These are phyloP conservation scores for Stachybotrys elegans DNA, from an alignment of 2,329 filamentous ascomycete genomes.

Conservation along the genomic window DNA sequence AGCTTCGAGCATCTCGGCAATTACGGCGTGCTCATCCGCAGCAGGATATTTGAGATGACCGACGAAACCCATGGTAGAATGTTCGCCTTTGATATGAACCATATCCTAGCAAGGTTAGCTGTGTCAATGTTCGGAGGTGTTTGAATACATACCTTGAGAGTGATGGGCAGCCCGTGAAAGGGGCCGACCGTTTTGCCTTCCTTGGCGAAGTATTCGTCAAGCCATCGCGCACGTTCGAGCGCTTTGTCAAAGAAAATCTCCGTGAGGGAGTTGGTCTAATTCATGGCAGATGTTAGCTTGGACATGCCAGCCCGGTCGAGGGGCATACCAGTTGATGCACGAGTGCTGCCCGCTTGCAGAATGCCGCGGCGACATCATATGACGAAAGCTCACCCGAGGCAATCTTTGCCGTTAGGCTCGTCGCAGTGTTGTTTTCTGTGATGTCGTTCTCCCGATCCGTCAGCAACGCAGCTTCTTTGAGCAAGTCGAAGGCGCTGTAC, in stretches of 20 bases:
- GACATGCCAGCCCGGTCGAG: background rate
- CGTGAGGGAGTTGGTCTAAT: conserved; percentile 37
- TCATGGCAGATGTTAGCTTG: conserved; percentile 13
- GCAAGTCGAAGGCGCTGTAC: no score
- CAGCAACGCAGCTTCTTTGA: no score
- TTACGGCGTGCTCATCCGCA: conserved; percentile 18
- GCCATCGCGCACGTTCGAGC: conserved; percentile 35
- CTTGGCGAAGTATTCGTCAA: conserved; percentile 39
- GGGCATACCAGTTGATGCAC: conserved; percentile 47
- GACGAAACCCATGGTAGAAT: conserved; percentile 36
- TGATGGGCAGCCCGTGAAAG: conserved; percentile 57
- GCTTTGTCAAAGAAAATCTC: conserved; percentile 45
- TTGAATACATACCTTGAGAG: conserved; percentile 43
- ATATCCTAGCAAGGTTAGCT: no score
- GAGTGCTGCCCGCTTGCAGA: conserved; percentile 42
- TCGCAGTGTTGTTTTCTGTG: conserved; percentile 45
- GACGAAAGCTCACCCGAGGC: conserved; percentile 25
- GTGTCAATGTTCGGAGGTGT: no score
- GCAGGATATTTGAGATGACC: conserved; percentile 25
- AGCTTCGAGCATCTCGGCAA: conserved; percentile 24
- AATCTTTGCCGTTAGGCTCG: conserved; percentile 29
- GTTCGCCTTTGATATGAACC: no score
- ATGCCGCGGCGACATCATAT: conserved; percentile 44
- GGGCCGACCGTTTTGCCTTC: conserved; percentile 45
- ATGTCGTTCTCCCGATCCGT: no score